Base-by-base conservation (phyloP, 2,329 filamentous ascomycete genomes). In the Pseudogymnoascus verrucosus region DNA sequence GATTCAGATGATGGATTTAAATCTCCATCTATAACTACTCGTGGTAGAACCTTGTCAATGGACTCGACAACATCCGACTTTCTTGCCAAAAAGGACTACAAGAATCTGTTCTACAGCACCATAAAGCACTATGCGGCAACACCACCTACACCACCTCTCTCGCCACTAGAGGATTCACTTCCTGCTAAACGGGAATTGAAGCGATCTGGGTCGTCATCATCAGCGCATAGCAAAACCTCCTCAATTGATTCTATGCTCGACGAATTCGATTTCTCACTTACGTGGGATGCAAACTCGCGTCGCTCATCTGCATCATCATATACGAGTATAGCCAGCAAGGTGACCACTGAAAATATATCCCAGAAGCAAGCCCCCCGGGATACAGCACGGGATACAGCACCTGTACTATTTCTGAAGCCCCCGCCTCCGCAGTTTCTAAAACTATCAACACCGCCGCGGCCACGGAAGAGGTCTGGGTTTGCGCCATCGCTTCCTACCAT, bases 61-160 rank as follows among this genome's bases (percentile, higher is more conserved):
- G 59, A 61, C 23, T 26, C 59, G 36, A 28, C 59, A 39, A 21
- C 31, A 26, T 42, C 34, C 7, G 19, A 39, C 26, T 42, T 36
- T 28, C 59, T 19, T 26, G 59, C 59, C 12, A 61, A 14, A 26
- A 39, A 19, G 14, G 59, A 61, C n/a, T 61, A 61, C 36, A 61
- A 61, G 23, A 61, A 61, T 21, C 19, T 40, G 34, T 61, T 61
- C 12, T 40, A 61, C 36, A 42, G 21, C 8, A 34, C 26, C 21
- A 61, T 61, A 26, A 61, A 61, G 11, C 59, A 61, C 51, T 57
- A 21, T 36, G 28, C 51, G 14, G 34, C 59, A 40, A 61, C 59
- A 16, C 59, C 59, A 23, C 16, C 57, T 39, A 60, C 57, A 23
- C 57, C 57, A n/a, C 19, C 59, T 40, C 19, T 21, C 34, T 28